A percentile compares a stretch with the other conserved stretches of the same genome.
These are phyloP conservation scores for Agarophyton chilense DNA, from an alignment of 23 red algal species.

Conservation along the genomic window DNA sequence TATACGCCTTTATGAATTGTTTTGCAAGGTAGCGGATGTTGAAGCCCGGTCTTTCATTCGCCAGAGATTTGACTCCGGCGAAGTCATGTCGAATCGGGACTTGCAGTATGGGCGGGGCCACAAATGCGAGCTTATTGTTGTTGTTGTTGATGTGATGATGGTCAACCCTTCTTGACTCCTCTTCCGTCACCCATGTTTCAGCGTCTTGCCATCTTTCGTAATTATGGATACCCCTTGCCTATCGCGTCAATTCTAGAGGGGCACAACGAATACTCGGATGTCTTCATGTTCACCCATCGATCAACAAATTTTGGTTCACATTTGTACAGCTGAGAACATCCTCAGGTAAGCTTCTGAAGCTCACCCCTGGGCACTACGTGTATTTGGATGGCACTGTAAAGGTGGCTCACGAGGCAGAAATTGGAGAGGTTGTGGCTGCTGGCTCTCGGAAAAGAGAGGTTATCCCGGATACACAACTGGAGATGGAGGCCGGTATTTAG, in stretches of 20 bases:
- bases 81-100: too few species aligned
- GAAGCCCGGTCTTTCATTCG: too few species aligned
- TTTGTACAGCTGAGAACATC: constrained; percentile 45
- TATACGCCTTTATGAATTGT: too few species aligned
- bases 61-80: too few species aligned
- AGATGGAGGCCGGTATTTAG: not conserved
- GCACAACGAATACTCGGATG: constrained; percentile 29
- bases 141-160: too few species aligned
- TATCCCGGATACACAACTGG: not conserved
- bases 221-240: too few species aligned
- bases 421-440: constrained; percentile 7
- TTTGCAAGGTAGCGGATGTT: too few species aligned
- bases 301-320: not conserved
- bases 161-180: too few species aligned
- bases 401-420: not conserved
- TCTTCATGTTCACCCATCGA: constrained; percentile 71
- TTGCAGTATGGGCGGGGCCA: too few species aligned
- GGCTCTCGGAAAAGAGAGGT: not conserved
- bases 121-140: too few species aligned
- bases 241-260: constrained; percentile 32
- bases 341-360: not conserved
- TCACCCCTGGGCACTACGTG: constrained; percentile 45
- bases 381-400: constrained; percentile 28
- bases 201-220: too few species aligned
- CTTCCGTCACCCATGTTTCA: too few species aligned